A percentile compares a stretch with the other conserved stretches of the same genome.
Conservation (phyloP, 2,329 filamentous ascomycete genomes). For the Cercospora sp. region DNA sequence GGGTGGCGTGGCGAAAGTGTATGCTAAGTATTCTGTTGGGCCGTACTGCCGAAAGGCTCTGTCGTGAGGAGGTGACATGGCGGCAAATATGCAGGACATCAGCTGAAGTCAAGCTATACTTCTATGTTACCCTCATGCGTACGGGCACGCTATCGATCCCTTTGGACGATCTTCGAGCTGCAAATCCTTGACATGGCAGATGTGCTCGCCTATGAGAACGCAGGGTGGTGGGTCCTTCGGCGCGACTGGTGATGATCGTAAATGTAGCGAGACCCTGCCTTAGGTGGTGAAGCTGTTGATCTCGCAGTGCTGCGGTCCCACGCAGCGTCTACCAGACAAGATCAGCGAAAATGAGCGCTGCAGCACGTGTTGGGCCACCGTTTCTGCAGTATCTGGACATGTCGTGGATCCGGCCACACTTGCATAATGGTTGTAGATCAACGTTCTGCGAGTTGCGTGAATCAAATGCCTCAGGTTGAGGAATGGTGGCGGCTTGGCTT, state of each 20-base stretch:
- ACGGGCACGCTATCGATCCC: neutral
- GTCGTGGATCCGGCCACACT: too few species aligned
- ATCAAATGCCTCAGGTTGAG: too few species aligned
- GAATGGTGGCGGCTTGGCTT: too few species aligned
- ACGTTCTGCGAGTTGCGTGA: too few species aligned
- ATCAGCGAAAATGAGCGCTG: neutral
- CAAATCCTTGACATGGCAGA: neutral
- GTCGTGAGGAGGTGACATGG: neutral
- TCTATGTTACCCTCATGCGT: neutral
- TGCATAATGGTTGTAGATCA: too few species aligned
- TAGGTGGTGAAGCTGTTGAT: neutral
- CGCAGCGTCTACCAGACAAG: neutral
- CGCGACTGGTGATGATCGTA: neutral
- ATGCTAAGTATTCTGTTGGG: neutral
- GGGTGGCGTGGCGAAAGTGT: neutral
- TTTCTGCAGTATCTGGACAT: neutral
- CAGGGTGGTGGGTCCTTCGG: neutral
- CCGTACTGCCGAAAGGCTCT: neutral
- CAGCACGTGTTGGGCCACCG: neutral
- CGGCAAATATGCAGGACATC: neutral
- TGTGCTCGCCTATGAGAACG: neutral
- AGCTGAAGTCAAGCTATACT: neutral
- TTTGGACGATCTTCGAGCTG: neutral
- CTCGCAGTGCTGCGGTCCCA: neutral
- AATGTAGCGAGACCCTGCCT: neutral